Evolutionary conservation across 1,139 yeast species (phyloP).

Genomic region (Kurtzmaniella quercitrusa): DNA sequence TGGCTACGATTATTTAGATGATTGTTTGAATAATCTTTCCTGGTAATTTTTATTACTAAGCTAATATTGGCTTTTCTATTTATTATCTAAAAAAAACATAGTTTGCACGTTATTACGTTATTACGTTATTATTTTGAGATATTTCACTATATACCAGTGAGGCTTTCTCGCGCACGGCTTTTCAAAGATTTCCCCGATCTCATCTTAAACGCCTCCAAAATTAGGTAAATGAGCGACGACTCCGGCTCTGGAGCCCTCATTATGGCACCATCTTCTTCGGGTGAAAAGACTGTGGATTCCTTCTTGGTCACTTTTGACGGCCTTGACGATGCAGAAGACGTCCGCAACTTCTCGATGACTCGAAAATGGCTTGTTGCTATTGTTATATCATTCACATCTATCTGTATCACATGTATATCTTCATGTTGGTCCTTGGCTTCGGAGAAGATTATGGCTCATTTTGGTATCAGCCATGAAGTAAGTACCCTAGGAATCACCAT

Average conservation of each 20-base stretch:
- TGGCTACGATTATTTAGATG: too few relatives aligned
- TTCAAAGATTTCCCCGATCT: neutral
- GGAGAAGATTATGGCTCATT: slow-evolving; percentile 20
- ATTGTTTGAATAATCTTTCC: too few relatives aligned
- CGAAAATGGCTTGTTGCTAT: slow-evolving; percentile 29
- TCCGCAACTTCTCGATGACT: slow-evolving; percentile 16
- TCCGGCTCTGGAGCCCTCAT: neutral
- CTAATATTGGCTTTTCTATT: too few relatives aligned
- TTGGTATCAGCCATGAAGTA: slow-evolving; percentile 24
- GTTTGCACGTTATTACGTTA: too few relatives aligned
- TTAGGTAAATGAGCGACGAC: neutral
- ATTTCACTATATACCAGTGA: too few relatives aligned
- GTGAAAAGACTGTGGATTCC: neutral
- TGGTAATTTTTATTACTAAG: too few relatives aligned
- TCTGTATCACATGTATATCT: slow-evolving; percentile 30
- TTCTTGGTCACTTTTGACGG: slow-evolving; percentile 22
- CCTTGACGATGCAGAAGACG: slow-evolving; percentile 24
- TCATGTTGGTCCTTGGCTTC: slow-evolving; percentile 31
- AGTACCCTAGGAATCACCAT: slow-evolving; percentile 26
- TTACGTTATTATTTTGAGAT: too few relatives aligned
- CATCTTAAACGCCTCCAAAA: too few relatives aligned
- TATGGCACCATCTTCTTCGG: neutral
- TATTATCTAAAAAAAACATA: too few relatives aligned
- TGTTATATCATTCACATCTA: slow-evolving; percentile 22
- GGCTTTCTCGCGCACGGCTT: neutral